Percentiles rank a stretch among this genome's conserved stretches.
phyloP scores from a whole-genome alignment of 2,329 filamentous ascomycete genomes.

The Colletotrichum brevisporum region DNA sequence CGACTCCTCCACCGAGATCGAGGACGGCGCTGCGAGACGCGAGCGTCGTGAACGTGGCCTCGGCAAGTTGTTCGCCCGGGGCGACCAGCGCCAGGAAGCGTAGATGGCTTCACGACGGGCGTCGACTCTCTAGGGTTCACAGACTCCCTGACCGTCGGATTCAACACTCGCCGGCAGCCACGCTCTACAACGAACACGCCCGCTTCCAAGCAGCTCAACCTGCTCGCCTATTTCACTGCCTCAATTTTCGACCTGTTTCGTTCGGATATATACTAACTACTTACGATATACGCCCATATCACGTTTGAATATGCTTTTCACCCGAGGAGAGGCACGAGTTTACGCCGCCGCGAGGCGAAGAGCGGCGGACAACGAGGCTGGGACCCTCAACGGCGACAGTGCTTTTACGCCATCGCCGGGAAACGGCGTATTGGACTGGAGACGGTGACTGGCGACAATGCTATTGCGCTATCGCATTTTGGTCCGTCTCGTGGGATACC shows the following conservation, averaged over 20 bases:
- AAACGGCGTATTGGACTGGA: slow-evolving; percentile 61
- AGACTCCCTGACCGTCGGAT: slow-evolving; percentile 42
- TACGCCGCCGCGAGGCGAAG: slow-evolving; percentile 21
- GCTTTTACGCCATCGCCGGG: slow-evolving; percentile 63
- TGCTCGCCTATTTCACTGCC: slow-evolving; percentile 45
- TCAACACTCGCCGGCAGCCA: slow-evolving; percentile 48
- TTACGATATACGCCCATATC: slow-evolving; percentile 40
- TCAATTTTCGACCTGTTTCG: slow-evolving; percentile 32
- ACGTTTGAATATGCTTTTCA: slow-evolving; percentile 48
- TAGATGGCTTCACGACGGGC: slow-evolving; percentile 29
- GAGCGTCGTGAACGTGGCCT: slow-evolving; percentile 73
- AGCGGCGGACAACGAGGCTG: slow-evolving; percentile 41
- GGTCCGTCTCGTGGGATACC: slow-evolving; percentile 38
- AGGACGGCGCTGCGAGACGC: slow-evolving; percentile 73
- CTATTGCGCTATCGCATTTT: slow-evolving; percentile 64
- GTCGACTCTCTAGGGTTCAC: slow-evolving; percentile 36
- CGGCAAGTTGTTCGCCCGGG: slow-evolving; percentile 56
- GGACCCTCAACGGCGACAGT: slow-evolving; percentile 55
- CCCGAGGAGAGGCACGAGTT: slow-evolving; percentile 42
- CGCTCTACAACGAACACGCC: neutral
- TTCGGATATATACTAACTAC: slow-evolving; percentile 30
- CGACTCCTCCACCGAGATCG: slow-evolving; percentile 60
- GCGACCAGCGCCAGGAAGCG: slow-evolving; percentile 43
- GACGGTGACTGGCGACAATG: slow-evolving; percentile 63
- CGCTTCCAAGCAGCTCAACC: slow-evolving; percentile 53